These are phyloP conservation scores for Kregervanrija pseudodelftensis DNA, from an alignment of 805 yeast genomes.

Conservation along the genomic window DNA sequence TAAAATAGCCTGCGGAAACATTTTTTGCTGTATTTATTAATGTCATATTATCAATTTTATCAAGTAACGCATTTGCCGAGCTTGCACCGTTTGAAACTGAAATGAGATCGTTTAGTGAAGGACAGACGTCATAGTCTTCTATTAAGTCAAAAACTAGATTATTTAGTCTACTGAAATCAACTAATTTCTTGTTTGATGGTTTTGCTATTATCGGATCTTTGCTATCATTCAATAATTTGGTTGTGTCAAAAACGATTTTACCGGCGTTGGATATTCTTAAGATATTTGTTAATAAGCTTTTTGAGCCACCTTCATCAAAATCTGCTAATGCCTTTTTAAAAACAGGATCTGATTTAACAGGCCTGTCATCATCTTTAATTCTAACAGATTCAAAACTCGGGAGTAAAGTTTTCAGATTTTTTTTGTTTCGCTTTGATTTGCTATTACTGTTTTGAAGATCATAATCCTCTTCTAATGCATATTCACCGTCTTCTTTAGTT, in stretches of 20 bases:
- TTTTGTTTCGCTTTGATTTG: conserved; percentile 13
- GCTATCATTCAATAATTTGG: conserved; percentile 16
- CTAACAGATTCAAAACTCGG: conserved; percentile 31
- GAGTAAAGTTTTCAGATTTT: conserved; percentile 3
- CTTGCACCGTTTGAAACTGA: neutral
- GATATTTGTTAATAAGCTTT: conserved; percentile 43
- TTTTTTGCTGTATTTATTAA: no score
- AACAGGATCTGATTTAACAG: conserved; percentile 47
- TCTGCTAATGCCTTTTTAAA: conserved; percentile 49
- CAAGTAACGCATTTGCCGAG: conserved; percentile 14
- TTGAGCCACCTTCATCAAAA: conserved; percentile 60
- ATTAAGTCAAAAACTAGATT: conserved; percentile 2
- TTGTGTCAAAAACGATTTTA: conserved; percentile 45
- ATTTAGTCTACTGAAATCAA: neutral
- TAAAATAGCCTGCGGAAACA: no score
- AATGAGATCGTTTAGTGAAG: conserved; percentile 2
- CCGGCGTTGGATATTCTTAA: conserved; percentile 39
- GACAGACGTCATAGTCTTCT: neutral
- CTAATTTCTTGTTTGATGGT: neutral
- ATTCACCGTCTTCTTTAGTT: conserved; percentile 12
- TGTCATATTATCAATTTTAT: conserved; percentile 14
- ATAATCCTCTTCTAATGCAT: conserved; percentile 11
- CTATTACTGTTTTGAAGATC: conserved; percentile 14
- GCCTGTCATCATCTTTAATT: conserved; percentile 41
- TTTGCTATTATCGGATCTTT: neutral